Evolutionary conservation across 2,329 filamentous ascomycete genomes (phyloP).

Genomic region (Trichoderma breve): DNA sequence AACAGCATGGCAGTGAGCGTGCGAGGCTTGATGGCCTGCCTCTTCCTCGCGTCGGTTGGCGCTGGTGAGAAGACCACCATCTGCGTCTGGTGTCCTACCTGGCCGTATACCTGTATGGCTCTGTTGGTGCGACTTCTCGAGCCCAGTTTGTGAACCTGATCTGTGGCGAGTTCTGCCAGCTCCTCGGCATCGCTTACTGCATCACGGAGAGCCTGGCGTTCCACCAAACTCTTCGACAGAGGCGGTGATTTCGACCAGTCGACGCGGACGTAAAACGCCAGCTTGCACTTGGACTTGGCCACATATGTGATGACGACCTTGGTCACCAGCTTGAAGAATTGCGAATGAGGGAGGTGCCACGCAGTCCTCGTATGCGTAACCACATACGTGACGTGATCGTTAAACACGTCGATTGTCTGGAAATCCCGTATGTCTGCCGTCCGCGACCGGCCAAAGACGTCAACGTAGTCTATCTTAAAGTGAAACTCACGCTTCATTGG

Average conservation of each 20-base stretch:
- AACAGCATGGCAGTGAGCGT: conserved; percentile 67
- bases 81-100: conserved; percentile 67
- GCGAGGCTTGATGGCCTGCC: conserved; percentile 59
- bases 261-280: conserved; percentile 84
- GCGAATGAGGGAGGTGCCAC: conserved; percentile 83
- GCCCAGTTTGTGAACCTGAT: conserved; percentile 73
- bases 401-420: conserved; percentile 81
- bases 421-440: conserved; percentile 70
- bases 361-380: conserved; percentile 61
- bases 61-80: conserved; percentile 59
- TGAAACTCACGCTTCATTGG: conserved; percentile 75
- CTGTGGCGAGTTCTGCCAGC: conserved; percentile 70
- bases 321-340: conserved; percentile 76
- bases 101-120: conserved; percentile 76
- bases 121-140: conserved; percentile 72
- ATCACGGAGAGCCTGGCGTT: conserved; percentile 72
- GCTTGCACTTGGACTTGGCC: conserved; percentile 86
- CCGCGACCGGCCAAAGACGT: conserved; percentile 62
- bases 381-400: conserved; percentile 69
- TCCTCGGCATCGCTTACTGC: conserved; percentile 70
- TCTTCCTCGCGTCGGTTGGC: conserved; percentile 46
- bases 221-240: conserved; percentile 60
- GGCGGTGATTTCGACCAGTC: conserved; percentile 74
- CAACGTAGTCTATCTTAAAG: conserved; percentile 69
- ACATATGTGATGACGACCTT: conserved; percentile 94